Evolutionary conservation across 805 yeast species (phyloP).

Genomic region (Tetrapisispora phaffii): DNA sequence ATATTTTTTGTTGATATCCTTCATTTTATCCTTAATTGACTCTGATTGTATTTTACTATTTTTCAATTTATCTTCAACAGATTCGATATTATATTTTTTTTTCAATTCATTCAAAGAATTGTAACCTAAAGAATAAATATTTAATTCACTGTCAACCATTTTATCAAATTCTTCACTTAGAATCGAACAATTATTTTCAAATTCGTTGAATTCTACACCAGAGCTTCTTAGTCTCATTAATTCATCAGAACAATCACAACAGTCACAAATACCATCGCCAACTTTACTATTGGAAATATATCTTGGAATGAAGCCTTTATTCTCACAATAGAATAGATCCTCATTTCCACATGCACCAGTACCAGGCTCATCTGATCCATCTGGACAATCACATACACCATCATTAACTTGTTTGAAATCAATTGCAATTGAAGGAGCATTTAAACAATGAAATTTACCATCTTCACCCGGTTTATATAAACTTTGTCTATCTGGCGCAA

Average conservation of each 20-base stretch:
- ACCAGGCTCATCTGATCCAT: constrained; percentile 96
- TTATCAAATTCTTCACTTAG: constrained; percentile 21
- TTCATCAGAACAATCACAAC: constrained; percentile 96
- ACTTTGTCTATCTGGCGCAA: constrained; percentile 13
- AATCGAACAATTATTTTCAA: constrained; percentile 5
- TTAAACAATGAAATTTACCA: constrained; percentile 55
- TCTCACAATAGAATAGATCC: constrained; percentile 58
- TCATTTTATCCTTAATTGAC: constrained; percentile 7
- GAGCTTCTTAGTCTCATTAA: constrained; percentile 2
- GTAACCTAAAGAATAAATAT: constrained; percentile 44
- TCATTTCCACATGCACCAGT: constrained; percentile 62
- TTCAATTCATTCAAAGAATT: constrained; percentile 28
- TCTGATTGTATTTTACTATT: constrained; percentile 3
- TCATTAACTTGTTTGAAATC: constrained; percentile 65
- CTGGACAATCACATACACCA: constrained; percentile 92
- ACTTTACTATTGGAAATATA: constrained; percentile 59
- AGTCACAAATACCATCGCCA: constrained; percentile 90
- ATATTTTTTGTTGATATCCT: constrained; percentile 5
- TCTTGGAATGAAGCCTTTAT: constrained; percentile 56
- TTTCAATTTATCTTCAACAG: constrained; percentile 10
- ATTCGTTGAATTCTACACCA: neutral
- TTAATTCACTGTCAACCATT: constrained; percentile 38
- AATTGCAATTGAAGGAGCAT: constrained; percentile 54
- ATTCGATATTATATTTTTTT: constrained; percentile 11
- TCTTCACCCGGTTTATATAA: constrained; percentile 9